Evolutionary conservation across 2,329 filamentous ascomycete genomes (phyloP).

Genomic region (Botryotinia narcissicola): DNA sequence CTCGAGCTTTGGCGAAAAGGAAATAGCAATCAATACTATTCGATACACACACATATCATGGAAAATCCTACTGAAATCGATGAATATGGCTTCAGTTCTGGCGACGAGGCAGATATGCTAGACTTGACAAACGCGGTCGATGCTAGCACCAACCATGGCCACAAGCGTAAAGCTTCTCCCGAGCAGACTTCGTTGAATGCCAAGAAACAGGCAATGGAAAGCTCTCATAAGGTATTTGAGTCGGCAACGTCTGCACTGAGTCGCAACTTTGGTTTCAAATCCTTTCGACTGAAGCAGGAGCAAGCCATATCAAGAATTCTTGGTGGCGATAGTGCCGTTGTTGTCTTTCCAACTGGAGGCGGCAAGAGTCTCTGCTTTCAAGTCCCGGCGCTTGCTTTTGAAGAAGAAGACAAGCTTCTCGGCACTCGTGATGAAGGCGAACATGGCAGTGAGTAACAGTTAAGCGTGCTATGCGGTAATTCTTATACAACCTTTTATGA

Average conservation of each 20-base stretch:
- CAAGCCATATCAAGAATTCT: slow-evolving; percentile 45
- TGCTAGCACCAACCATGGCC: background rate
- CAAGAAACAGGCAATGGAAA: slow-evolving; percentile 19
- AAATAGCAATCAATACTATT: background rate
- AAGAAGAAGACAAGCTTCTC: slow-evolving; percentile 40
- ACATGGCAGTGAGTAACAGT: slow-evolving; percentile 38
- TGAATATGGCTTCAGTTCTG: slow-evolving; percentile 27
- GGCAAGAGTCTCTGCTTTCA: slow-evolving; percentile 46
- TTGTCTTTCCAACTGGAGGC: slow-evolving; percentile 45
- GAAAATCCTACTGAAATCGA: slow-evolving; percentile 13
- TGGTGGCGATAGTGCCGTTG: slow-evolving; percentile 43
- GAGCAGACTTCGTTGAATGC: background rate
- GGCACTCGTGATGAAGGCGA: slow-evolving; percentile 30
- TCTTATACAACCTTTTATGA: background rate
- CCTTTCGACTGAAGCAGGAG: slow-evolving; percentile 48
- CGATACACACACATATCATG: background rate
- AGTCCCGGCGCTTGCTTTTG: slow-evolving; percentile 45
- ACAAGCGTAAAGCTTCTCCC: slow-evolving; percentile 19
- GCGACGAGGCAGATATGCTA: slow-evolving; percentile 26
- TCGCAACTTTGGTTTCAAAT: slow-evolving; percentile 41
- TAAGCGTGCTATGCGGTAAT: background rate
- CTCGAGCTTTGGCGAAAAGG: background rate
- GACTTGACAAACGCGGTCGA: slow-evolving; percentile 14
- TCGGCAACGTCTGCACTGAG: slow-evolving; percentile 41
- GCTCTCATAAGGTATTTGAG: slow-evolving; percentile 4